These are phyloP conservation scores for Cercophora newfieldiana DNA, from an alignment of 495 filamentous ascomycete species.

Conservation along the genomic window DNA sequence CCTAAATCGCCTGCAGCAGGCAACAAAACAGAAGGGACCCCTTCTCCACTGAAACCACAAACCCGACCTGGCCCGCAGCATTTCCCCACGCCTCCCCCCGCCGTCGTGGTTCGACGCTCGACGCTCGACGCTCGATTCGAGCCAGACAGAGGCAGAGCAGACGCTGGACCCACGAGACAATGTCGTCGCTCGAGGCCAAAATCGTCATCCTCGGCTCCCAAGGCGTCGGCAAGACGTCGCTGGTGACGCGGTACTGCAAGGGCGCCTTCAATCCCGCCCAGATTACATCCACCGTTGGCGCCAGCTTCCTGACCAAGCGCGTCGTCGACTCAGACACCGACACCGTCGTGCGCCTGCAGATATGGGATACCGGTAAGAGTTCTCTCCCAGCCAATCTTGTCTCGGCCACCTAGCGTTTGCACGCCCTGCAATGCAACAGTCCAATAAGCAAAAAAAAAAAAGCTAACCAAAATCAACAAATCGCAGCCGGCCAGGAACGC, in stretches of 20 bases:
- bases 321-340: conserved; percentile 81
- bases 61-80: neutral
- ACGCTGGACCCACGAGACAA: conserved; percentile 30
- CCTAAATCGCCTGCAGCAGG: neutral
- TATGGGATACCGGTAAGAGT: conserved; percentile 74
- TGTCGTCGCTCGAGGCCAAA: conserved; percentile 86
- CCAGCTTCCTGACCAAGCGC: conserved; percentile 90
- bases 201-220: conserved; percentile 88
- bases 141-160: neutral
- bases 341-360: conserved; percentile 78
- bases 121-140: neutral
- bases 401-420: neutral
- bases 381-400: neutral
- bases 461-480: neutral
- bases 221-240: conserved; percentile 92
- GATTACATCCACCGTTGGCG: conserved; percentile 82
- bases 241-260: conserved; percentile 84
- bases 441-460: neutral
- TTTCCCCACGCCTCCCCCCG: neutral
- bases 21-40: neutral
- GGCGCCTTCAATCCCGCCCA: conserved; percentile 71
- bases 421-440: neutral
- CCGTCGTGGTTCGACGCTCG: neutral
- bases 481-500: conserved; percentile 81
- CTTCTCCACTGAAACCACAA: neutral